phyloP scores from a whole-genome alignment of 768 basidiomycete genomes.

The Termitomyces sp. region DNA sequence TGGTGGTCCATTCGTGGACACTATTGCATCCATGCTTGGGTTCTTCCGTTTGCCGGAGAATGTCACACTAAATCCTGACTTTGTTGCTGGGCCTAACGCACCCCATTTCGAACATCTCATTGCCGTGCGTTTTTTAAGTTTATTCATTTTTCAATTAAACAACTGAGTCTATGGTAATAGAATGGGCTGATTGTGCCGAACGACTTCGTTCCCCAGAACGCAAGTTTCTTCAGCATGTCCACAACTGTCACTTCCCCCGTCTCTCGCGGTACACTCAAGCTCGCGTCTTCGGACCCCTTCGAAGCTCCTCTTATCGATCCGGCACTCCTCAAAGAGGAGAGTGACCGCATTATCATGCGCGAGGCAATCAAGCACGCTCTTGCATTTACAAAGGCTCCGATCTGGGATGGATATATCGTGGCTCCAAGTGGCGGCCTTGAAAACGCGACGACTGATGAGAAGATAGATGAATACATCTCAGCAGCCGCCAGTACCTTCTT shows the following conservation, averaged over 20 bases:
- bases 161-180: background rate
- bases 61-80: constrained; percentile 20
- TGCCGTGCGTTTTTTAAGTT: background rate
- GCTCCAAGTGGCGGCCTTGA: constrained; percentile 14
- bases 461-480: constrained; percentile 21
- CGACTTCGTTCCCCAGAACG: constrained; percentile 5
- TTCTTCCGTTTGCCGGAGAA: constrained; percentile 17
- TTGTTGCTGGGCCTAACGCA: constrained; percentile 19
- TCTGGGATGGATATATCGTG: constrained; percentile 6
- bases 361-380: constrained; percentile 3
- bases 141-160: no score
- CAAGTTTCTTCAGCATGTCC: constrained; percentile 13
- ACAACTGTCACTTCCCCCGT: constrained; percentile 24
- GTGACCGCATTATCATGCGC: background rate
- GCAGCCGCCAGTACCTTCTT: constrained; percentile 15
- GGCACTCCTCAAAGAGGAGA: constrained; percentile 4
- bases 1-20: constrained; percentile 8
- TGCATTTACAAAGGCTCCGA: background rate
- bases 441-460: constrained; percentile 21
- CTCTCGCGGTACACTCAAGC: constrained; percentile 5
- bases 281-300: constrained; percentile 7
- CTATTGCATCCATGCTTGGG: constrained; percentile 16
- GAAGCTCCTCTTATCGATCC: constrained; percentile 7
- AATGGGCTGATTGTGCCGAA: constrained; percentile 7
- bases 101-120: constrained; percentile 15